Percentiles rank a stretch among this genome's conserved stretches.
These are phyloP conservation scores for Colletotrichum kahawae DNA, from an alignment of 2,329 filamentous ascomycete genomes.

Conservation along the genomic window DNA sequence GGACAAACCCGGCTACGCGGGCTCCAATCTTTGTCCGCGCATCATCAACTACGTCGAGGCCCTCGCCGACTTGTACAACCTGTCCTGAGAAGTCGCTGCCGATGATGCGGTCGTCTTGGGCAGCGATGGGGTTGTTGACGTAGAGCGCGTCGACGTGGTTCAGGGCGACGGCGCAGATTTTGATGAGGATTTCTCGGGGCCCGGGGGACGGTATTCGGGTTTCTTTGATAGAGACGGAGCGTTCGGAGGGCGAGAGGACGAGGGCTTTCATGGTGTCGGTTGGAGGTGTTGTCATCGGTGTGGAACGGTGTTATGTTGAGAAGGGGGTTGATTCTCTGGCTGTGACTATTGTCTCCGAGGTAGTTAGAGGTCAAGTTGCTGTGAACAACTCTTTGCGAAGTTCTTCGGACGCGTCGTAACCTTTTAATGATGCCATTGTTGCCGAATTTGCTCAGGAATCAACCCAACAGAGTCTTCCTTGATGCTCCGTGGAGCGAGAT, in stretches of 20 bases:
- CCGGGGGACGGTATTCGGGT: not conserved
- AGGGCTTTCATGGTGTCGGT: not conserved
- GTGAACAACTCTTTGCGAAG: not conserved
- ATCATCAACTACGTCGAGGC: conserved; percentile 17
- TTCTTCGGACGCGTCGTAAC: not conserved
- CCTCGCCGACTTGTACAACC: conserved; percentile 27
- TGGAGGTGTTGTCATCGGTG: rapidly evolving
- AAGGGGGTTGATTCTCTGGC: too few species aligned
- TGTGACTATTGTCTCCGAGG: not conserved
- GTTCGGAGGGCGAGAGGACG: not conserved
- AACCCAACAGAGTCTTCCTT: not conserved
- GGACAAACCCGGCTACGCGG: conserved; percentile 45
- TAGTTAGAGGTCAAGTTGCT: not conserved
- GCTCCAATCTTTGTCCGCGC: conserved; percentile 28
- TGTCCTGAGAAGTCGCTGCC: conserved; percentile 47
- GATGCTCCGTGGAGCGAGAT: not conserved
- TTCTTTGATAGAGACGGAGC: not conserved
- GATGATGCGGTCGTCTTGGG: conserved; percentile 31
- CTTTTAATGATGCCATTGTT: not conserved
- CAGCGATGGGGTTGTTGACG: conserved; percentile 35
- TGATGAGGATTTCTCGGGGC: conserved; percentile 26
- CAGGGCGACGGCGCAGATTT: conserved; percentile 28
- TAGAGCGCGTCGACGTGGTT: conserved; percentile 38
- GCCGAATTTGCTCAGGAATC: not conserved
- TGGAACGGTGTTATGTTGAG: not conserved